A percentile compares a stretch with the other conserved stretches of the same genome.
These are phyloP conservation scores for Capsella bursapastoris DNA, from an alignment of 345 rosid genomes.

Conservation along the genomic window DNA sequence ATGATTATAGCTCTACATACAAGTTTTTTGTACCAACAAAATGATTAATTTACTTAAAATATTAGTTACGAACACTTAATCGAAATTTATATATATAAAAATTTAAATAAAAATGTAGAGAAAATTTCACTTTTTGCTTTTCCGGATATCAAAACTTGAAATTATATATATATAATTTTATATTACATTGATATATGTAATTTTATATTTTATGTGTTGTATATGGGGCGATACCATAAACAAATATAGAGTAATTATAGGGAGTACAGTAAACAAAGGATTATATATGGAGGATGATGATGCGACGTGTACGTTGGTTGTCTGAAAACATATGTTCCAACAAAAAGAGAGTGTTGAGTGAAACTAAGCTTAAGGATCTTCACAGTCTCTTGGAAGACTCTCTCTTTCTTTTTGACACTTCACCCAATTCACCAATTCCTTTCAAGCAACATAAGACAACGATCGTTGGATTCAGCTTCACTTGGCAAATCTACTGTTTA, in stretches of 20 bases:
- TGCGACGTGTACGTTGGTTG: constrained; percentile 39
- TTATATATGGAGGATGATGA: neutral
- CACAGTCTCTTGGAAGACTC: constrained; percentile 41
- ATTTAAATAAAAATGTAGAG: too few species aligned
- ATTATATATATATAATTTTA: too few species aligned
- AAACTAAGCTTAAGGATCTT: constrained; percentile 31
- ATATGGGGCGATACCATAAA: neutral
- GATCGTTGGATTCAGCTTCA: constrained; percentile 36
- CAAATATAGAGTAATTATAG: neutral
- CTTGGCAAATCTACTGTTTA: constrained; percentile 18
- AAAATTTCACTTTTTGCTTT: neutral
- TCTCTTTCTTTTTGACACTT: constrained; percentile 35
- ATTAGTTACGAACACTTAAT: neutral
- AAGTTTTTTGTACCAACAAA: constrained; percentile 14
- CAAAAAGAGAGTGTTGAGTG: constrained; percentile 36
- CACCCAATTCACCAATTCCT: constrained; percentile 42
- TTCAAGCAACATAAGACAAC: constrained; percentile 46
- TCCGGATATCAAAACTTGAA: neutral
- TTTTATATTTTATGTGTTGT: too few species aligned
- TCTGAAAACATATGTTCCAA: constrained; percentile 44
- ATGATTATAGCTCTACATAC: constrained; percentile 14
- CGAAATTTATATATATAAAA: too few species aligned
- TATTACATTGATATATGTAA: too few species aligned
- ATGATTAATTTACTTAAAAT: neutral
- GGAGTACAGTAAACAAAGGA: neutral